Evolutionary conservation across 2,329 filamentous ascomycete genomes (phyloP), one percentile per base, ranked within the genome.

Genomic region (Nigrospora osmanthi): DNA sequence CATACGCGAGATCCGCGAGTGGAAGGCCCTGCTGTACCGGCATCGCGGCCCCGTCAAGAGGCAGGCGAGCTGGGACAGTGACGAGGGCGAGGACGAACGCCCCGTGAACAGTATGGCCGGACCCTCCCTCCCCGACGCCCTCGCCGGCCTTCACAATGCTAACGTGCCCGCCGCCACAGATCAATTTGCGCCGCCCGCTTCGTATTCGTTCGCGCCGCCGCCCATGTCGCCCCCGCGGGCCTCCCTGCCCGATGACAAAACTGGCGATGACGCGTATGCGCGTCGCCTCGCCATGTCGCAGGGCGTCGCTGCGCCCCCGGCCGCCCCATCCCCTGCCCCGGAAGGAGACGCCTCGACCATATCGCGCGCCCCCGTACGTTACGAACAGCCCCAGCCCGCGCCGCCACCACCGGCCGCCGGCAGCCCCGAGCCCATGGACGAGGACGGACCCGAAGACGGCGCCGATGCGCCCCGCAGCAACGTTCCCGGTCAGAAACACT

Each of bases 11-110:
- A 78, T 89, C 4, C 76, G 80, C 46, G 89, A 94, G 55, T 96
- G 90, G 90, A 94, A 90, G 60, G 80, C 83, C 35, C 69, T 86
- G 34, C 71, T 95, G 13, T 90, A 93, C 61, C 80, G 81, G 13
- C 86, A 89, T 58, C 75, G 81, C 31, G 49, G 57, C 70, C 48
- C 76, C 35, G 72, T 44, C 67, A 73, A 43, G 64, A 71, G 41
- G 60, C 62, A 17, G 54, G 61, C 46, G 40, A 59, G 53, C 44
- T 61, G 57, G 57, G 57, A 57, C 38, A 63, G 59, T 37, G 61
- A 60, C 13, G 61, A 64, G 3, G 58, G 53, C 19, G 58, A 64
- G 7, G 57, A 53, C 23, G 58, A 64, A 10, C 50, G 54, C 28
- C 53, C 56, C 2, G 38, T 52, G 43, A 53, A 63, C 51, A 32